phyloP scores from a whole-genome alignment of 129 eudicot genomes.

The Apium graveolens region DNA sequence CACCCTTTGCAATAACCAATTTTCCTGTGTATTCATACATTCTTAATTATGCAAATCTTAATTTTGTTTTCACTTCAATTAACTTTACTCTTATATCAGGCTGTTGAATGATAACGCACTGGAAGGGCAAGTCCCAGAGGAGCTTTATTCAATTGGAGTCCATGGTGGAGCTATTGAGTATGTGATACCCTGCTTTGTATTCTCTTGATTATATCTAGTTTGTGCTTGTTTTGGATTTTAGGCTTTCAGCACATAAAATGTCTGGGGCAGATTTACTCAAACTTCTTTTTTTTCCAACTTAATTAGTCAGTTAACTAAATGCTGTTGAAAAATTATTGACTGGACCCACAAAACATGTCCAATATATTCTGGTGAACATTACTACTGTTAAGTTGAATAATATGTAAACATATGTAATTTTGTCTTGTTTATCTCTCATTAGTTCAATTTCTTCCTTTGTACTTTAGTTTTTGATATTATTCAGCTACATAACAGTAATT shows the following conservation, averaged over 20 bases:
- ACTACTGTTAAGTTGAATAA: not conserved
- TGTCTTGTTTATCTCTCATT: not conserved
- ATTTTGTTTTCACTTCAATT: not conserved
- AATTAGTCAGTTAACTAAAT: not conserved
- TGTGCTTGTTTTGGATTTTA: not conserved
- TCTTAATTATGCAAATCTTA: not conserved
- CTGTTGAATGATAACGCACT: constrained; percentile 67
- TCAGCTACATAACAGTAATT: not conserved
- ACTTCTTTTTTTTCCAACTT: too few species aligned
- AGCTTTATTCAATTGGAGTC: constrained; percentile 83
- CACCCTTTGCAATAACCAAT: not conserved
- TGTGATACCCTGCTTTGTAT: constrained; percentile 17
- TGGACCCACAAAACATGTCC: not conserved
- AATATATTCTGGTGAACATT: not conserved
- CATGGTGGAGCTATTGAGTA: constrained; percentile 99
- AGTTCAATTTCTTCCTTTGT: not conserved
- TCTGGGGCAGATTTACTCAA: not conserved
- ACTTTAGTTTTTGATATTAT: not conserved
- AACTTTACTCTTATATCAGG: constrained; percentile 32
- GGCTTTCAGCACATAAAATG: not conserved
- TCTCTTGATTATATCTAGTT: not conserved
- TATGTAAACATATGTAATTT: not conserved
- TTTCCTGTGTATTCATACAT: not conserved
- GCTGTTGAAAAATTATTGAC: not conserved
- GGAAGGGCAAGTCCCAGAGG: constrained; percentile 92